Conservation (phyloP, 129 eudicot genomes). For the Chrysanthemum seticuspe region DNA sequence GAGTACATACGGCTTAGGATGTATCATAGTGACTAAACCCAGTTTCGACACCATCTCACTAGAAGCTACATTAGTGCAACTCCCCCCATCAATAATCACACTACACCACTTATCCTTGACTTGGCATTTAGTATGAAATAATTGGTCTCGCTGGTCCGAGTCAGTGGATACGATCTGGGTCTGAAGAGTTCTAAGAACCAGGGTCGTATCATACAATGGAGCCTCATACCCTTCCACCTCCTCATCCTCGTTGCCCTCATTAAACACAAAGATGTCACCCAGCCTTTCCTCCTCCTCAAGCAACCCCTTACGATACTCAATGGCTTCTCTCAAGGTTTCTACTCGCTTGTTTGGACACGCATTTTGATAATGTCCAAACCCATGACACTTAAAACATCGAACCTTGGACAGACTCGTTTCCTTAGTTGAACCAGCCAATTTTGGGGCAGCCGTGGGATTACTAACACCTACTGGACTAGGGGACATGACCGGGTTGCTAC, state of each 20-base stretch:
- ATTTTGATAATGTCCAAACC: slow-evolving; percentile 7
- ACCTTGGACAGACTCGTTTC: neutral
- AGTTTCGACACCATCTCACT: slow-evolving; percentile 2
- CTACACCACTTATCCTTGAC: no score
- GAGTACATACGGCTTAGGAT: no score
- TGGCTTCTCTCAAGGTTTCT: neutral
- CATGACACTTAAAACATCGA: slow-evolving; percentile 6
- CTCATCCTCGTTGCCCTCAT: neutral
- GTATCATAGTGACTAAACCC: neutral
- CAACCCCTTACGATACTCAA: neutral
- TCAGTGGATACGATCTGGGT: neutral
- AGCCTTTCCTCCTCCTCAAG: neutral
- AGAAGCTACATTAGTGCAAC: neutral
- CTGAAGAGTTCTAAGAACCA: neutral
- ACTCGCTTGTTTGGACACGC: slow-evolving; percentile 1
- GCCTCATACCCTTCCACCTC: slow-evolving; percentile 2
- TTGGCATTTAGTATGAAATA: no score
- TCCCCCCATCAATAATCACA: no score
- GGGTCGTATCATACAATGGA: neutral
- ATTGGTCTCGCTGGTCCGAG: no score
- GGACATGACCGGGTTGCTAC: no score
- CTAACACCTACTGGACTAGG: neutral
- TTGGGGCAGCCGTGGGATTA: neutral
- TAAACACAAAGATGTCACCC: neutral
- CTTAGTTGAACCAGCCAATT: neutral